Percentiles rank a stretch among this genome's conserved stretches.
phyloP scores from a whole-genome alignment of 108 stramenopile species.

The Nannochloropsis gaditana region DNA sequence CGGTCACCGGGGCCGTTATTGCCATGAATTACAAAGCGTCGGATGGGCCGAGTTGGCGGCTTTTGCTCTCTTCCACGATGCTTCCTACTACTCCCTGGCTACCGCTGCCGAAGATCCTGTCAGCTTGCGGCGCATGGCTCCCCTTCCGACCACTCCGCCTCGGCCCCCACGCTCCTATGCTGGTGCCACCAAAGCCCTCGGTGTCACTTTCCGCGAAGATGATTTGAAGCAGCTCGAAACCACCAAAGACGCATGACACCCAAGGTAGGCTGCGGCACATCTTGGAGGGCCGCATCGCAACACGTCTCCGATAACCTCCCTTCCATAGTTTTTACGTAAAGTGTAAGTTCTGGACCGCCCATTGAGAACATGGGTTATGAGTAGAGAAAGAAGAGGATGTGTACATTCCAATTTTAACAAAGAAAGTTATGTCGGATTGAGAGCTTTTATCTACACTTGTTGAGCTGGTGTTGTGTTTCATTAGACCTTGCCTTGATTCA shows the following conservation, averaged over 20 bases:
- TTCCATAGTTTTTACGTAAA: too few relatives aligned
- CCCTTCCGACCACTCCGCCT: neutral
- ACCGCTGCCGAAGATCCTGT: constrained; percentile 6
- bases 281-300: too few relatives aligned
- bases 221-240: neutral
- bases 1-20: neutral
- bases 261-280: too few relatives aligned
- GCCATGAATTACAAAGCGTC: neutral
- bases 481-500: too few relatives aligned
- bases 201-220: neutral
- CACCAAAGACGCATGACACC: neutral
- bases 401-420: too few relatives aligned
- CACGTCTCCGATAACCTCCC: too few relatives aligned
- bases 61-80: constrained; percentile 17
- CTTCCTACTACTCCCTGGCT: neutral
- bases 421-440: too few relatives aligned
- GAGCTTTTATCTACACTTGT: too few relatives aligned
- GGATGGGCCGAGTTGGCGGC: constrained; percentile 6
- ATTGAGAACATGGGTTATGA: too few relatives aligned
- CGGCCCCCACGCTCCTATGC: neutral
- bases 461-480: too few relatives aligned
- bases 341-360: too few relatives aligned
- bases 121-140: neutral
- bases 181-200: neutral
- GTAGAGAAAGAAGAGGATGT: too few relatives aligned